phyloP scores from a whole-genome alignment of 495 filamentous ascomycete species.

The Sordaria brevicollis region DNA sequence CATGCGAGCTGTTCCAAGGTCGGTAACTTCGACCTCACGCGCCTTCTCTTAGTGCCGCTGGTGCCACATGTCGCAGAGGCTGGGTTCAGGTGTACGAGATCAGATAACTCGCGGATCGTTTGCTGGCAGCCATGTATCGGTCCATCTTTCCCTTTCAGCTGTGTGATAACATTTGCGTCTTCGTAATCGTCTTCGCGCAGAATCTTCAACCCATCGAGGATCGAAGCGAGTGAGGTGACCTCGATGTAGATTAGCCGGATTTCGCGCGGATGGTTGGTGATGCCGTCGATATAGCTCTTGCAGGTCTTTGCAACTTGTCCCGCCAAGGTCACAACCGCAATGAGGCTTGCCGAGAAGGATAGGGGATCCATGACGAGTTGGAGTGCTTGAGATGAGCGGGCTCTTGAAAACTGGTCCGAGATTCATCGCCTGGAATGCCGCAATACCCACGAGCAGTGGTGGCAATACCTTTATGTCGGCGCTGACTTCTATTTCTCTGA shows the following conservation, averaged over 20 bases:
- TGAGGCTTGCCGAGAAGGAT: conserved; percentile 1
- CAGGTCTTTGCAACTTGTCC: not conserved
- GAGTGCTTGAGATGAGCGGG: not conserved
- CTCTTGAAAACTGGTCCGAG: not conserved
- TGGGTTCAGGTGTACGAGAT: not conserved
- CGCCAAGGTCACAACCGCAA: not conserved
- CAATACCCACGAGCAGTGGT: not conserved
- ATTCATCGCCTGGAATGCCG: not conserved
- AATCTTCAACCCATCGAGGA: not conserved
- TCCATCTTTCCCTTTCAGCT: not conserved
- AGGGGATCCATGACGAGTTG: not conserved
- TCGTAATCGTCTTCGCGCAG: not conserved
- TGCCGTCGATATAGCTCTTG: conserved; percentile 5
- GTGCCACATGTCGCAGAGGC: not conserved
- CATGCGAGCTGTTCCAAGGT: conserved; percentile 8
- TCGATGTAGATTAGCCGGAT: conserved; percentile 6
- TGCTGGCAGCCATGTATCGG: not conserved
- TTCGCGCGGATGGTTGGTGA: conserved; percentile 1
- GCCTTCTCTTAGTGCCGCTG: accelerated
- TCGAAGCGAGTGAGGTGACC: not conserved
- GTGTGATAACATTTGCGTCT: not conserved
- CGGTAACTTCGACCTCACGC: not conserved
- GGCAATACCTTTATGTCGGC: too few relatives aligned
- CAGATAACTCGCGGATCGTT: not conserved
- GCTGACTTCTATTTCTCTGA: too few relatives aligned